Evolutionary conservation across 257 asterid genomes (phyloP).

Genomic region (Gentiana straminea): DNA sequence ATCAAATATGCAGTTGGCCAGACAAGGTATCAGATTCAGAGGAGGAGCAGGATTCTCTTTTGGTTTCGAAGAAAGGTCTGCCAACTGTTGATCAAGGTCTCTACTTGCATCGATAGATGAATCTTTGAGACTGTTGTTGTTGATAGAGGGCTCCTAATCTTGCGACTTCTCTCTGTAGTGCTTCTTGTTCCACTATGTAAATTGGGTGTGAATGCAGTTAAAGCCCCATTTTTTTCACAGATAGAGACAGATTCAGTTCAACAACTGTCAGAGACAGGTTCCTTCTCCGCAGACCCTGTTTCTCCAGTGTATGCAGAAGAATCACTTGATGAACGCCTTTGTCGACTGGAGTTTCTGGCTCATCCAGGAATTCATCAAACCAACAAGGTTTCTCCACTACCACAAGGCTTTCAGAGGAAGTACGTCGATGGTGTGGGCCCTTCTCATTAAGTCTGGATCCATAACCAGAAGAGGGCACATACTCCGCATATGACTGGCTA

Average conservation of each 20-base stretch:
- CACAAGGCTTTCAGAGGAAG: slow-evolving; percentile 74
- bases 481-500: slow-evolving; percentile 55
- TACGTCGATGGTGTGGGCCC: slow-evolving; percentile 62
- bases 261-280: too few relatives aligned
- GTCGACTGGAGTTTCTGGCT: slow-evolving; percentile 90
- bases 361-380: slow-evolving; percentile 86
- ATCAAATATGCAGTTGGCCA: slow-evolving; percentile 62
- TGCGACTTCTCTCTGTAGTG: slow-evolving; percentile 74
- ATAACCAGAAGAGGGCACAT: slow-evolving; percentile 40
- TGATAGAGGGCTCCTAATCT: slow-evolving; percentile 59
- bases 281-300: not conserved
- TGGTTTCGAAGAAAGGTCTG: slow-evolving; percentile 65
- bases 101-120: slow-evolving; percentile 33
- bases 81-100: slow-evolving; percentile 70
- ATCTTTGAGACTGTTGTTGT: slow-evolving; percentile 14
- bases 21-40: slow-evolving; percentile 26
- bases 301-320: slow-evolving; percentile 63
- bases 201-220: too few relatives aligned
- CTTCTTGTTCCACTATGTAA: slow-evolving; percentile 83
- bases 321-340: slow-evolving; percentile 95
- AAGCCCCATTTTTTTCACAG: too few relatives aligned
- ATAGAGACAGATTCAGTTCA: too few relatives aligned
- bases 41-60: slow-evolving; percentile 37
- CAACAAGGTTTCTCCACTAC: slow-evolving; percentile 86
- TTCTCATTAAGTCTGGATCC: slow-evolving; percentile 35